phyloP scores from a whole-genome alignment of 1,284 basidiomycete genomes.

The Tilletia caries region DNA sequence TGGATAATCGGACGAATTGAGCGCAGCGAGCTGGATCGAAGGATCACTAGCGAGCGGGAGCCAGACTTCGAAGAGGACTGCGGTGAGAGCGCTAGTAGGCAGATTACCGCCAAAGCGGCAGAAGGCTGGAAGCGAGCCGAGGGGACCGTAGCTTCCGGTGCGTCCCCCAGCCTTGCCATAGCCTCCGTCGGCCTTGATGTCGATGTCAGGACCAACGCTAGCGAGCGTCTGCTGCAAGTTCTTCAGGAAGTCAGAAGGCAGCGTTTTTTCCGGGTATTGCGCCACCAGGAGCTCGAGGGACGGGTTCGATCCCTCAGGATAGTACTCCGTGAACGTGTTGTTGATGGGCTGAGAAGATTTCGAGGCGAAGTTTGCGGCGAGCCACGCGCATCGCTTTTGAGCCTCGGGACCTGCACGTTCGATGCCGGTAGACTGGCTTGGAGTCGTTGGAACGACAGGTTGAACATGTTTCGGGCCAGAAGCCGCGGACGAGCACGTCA shows the following conservation, averaged over 20 bases:
- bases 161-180: constrained; percentile 9
- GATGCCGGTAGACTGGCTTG: no score
- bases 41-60: constrained; percentile 8
- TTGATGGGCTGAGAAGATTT: not conserved
- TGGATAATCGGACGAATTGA: constrained; percentile 13
- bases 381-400: constrained; percentile 11
- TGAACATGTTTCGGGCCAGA: no score
- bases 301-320: constrained; percentile 17
- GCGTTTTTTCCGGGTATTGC: not conserved
- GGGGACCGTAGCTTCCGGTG: constrained; percentile 3
- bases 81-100: not conserved
- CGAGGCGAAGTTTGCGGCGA: not conserved
- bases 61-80: constrained; percentile 17
- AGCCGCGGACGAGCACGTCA: no score
- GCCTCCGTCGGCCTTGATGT: not conserved
- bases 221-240: not conserved
- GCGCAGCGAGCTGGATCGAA: constrained; percentile 2
- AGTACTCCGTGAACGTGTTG: constrained; percentile 13
- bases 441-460: no score
- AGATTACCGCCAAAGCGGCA: constrained; percentile 15
- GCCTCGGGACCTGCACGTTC: not conserved
- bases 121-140: constrained; percentile 15
- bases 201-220: constrained; percentile 12
- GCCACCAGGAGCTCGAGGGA: constrained; percentile 12
- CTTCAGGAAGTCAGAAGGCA: not conserved